These are phyloP conservation scores for Pseudogymnoascus sp. DNA, from an alignment of 2,329 filamentous ascomycete species.

Conservation along the genomic window DNA sequence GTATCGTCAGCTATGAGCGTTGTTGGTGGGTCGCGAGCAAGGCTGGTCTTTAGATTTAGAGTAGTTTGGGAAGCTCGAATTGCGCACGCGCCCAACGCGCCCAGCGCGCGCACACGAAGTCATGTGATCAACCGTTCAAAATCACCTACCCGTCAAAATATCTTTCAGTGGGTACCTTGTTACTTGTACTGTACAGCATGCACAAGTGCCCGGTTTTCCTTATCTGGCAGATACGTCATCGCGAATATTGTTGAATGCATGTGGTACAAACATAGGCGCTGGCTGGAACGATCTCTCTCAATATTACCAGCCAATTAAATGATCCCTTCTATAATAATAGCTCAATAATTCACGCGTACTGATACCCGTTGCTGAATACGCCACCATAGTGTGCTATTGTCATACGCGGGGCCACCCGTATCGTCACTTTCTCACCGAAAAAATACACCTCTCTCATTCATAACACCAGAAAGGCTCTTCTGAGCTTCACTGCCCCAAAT, in stretches of 20 bases:
- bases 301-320: constrained; percentile 1
- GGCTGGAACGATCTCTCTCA: constrained; percentile 2
- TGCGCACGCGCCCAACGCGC: background rate
- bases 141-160: constrained; percentile 1
- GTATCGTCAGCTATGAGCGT: background rate
- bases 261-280: background rate
- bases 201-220: background rate
- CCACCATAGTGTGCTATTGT: constrained; percentile 1
- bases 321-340: background rate
- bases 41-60: background rate
- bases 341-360: background rate
- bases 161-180: background rate
- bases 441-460: background rate
- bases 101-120: background rate
- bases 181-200: background rate
- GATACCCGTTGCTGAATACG: background rate
- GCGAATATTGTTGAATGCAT: background rate
- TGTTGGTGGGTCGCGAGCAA: background rate
- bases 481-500: constrained; percentile 38
- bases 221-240: constrained; percentile 7
- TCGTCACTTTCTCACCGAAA: background rate
- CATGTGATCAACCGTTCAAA: background rate
- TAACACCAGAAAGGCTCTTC: background rate
- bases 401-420: background rate
- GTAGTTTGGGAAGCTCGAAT: background rate